A percentile compares a stretch with the other conserved stretches of the same genome.
phyloP scores from a whole-genome alignment of 805 yeast species.

The Komagataella ulmi region DNA sequence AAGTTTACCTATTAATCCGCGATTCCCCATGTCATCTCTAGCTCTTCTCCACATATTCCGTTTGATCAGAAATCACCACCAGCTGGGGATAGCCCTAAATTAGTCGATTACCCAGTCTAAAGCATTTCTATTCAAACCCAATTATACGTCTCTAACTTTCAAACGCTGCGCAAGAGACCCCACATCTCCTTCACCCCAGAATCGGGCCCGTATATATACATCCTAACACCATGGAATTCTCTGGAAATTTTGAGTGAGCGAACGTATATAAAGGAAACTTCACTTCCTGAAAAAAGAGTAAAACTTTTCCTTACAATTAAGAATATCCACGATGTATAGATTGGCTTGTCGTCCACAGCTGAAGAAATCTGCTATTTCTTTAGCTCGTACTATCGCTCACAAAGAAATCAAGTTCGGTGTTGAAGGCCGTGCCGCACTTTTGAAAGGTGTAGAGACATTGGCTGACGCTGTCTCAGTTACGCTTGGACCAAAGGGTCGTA shows the following conservation, averaged over 20 bases:
- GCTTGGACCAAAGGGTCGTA: slow-evolving; percentile 96
- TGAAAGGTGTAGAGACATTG: slow-evolving; percentile 87
- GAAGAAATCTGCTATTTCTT: slow-evolving; percentile 22
- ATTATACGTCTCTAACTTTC: neutral
- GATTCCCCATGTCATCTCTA: neutral
- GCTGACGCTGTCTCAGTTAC: slow-evolving; percentile 97
- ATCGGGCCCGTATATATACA: neutral
- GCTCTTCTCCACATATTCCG: neutral
- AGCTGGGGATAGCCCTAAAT: neutral
- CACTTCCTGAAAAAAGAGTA: neutral
- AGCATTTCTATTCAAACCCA: neutral
- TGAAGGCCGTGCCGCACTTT: slow-evolving; percentile 89
- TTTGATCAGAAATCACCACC: neutral
- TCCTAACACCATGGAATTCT: neutral
- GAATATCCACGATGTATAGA: slow-evolving; percentile 27
- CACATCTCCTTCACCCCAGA: neutral
- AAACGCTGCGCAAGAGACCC: too few relatives aligned
- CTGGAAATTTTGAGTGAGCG: neutral
- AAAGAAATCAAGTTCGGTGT: slow-evolving; percentile 95
- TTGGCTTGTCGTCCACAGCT: slow-evolving; percentile 25
- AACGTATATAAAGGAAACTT: neutral
- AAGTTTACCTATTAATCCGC: neutral
- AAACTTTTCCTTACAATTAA: neutral
- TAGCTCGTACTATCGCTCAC: slow-evolving; percentile 49
- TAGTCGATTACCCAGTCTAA: neutral